Evolutionary conservation across 23 red algal species (phyloP), one percentile per base, ranked within the genome.

Genomic region (Gracilaria domingensis): DNA sequence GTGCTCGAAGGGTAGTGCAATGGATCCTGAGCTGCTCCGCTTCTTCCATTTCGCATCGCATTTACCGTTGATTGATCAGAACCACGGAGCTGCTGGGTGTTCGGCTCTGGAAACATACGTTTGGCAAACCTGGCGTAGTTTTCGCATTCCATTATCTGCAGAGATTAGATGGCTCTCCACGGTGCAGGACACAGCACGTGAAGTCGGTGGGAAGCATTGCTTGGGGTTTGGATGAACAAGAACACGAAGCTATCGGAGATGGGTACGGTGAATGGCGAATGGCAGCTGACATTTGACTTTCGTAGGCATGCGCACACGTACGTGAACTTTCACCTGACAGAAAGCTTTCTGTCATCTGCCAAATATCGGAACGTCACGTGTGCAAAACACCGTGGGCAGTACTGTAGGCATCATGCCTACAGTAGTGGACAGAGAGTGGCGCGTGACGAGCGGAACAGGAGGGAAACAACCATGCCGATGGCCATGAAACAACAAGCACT

Each of bases 1-100:
- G 81, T 14, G 90, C 80, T 50, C 79, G 40, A 56, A 9, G 18
- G 32, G 80, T 93, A 11, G 48, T 29, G 47, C 90, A 93, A 32
- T 86, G 67, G 81, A 93, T 79, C 14, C 67, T 57, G 50, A 88
- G 45, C 58, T 82, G 4, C 29, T 82, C 72, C 5, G 26, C 39
- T 13, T 25, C 20, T 25, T 77, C 72, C 72, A 77, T 77, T 49
- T 69, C 26, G 30, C 64, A 37, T 20, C 32, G 26, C 11, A 37
- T 17, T 3, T 55, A 55, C 51, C 17, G 9, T 55, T 18, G 51
- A 18, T 2, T 34, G 16, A 32, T 69, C 64, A 69, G 64, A 38
- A 20, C 32, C 64, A 8, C 16, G 30, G 30, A 69, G 6, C 33
- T 36, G 64, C 18, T 9, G 30, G 26, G 64, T 37, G 28, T 20